Evolutionary conservation across 2,329 filamentous ascomycete species (phyloP), one percentile per base, ranked within the genome.

Genomic region (Pseudocercospora crystallina): DNA sequence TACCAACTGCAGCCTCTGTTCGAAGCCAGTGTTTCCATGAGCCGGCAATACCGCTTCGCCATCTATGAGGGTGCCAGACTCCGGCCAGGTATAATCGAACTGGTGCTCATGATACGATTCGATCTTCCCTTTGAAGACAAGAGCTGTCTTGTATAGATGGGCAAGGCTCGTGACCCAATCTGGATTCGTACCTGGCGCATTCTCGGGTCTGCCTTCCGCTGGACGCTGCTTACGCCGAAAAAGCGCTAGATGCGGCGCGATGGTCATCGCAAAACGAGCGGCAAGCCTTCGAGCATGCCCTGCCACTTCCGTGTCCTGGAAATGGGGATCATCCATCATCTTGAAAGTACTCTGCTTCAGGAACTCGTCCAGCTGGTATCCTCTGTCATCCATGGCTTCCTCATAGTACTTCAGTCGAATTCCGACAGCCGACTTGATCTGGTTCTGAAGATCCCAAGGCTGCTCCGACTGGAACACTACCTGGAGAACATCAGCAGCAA

Each of bases 31-130:
- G n/a, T n/a, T n/a, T n/a, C n/a, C n/a, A n/a, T n/a, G n/a, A n/a
- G n/a, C n/a, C n/a, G n/a, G n/a, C n/a, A n/a, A n/a, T n/a, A n/a
- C n/a, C n/a, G n/a, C n/a, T n/a, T n/a, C n/a, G n/a, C n/a, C n/a
- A n/a, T 37, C 35, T 14, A 37, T 37, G 12, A 37, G 8, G 7
- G 35, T 37, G 7, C 32, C 32, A 13, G 43, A 14, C 11, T 17
- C 32, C 9, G n/a, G 13, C 43, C 43, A 45, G 8, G 15, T 15
- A n/a, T 47, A 47, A n/a, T 47, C 34, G n/a, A 38, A 38, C 13
- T 30, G 17, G 34, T 14, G 33, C 34, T 38, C 29, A 8, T 36
- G 17, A n/a, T 47, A 47, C 31, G 4, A 26, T 8, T 20, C 43
- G 15, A 37, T 30, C 12, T 30, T 39, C 15, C 29, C 34, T 30